These are phyloP conservation scores for Gyromitra esculenta DNA, from an alignment of 2,329 filamentous ascomycete genomes.

Conservation along the genomic window DNA sequence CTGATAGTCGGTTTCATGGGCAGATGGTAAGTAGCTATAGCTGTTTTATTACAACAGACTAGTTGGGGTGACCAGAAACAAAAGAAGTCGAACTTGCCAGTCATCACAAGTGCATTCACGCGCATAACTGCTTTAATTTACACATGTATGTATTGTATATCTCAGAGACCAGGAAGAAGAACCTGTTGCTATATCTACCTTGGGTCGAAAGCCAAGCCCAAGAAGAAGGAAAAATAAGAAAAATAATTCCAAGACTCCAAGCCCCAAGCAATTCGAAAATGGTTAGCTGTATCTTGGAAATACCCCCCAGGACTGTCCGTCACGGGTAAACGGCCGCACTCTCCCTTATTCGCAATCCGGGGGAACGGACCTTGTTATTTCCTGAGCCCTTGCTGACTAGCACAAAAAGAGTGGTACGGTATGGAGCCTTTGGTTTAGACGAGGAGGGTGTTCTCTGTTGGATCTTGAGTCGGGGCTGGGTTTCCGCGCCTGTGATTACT, in stretches of 20 bases:
- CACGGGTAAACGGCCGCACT: conserved; percentile 27
- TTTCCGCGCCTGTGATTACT: neutral
- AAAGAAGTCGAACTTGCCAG: too few relatives aligned
- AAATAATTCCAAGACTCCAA: neutral
- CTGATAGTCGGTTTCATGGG: too few relatives aligned
- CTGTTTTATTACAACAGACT: too few relatives aligned
- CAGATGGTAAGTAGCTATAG: too few relatives aligned
- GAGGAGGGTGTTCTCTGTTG: neutral
- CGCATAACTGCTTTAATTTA: too few relatives aligned
- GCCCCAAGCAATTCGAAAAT: neutral
- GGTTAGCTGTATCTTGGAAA: neutral
- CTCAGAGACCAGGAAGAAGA: too few relatives aligned
- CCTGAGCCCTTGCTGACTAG: neutral
- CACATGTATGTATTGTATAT: too few relatives aligned
- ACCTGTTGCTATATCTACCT: neutral
- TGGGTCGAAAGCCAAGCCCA: neutral
- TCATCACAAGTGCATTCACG: too few relatives aligned
- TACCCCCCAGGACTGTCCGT: neutral
- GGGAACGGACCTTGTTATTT: conserved; percentile 16
- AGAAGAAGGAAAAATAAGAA: neutral
- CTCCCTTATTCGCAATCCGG: conserved; percentile 13
- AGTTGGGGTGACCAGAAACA: too few relatives aligned
- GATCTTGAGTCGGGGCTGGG: neutral
- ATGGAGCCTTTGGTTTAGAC: neutral
- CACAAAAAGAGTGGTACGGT: neutral